phyloP scores from a whole-genome alignment of 177 flowering plant species.

The Vitis hybrid region DNA sequence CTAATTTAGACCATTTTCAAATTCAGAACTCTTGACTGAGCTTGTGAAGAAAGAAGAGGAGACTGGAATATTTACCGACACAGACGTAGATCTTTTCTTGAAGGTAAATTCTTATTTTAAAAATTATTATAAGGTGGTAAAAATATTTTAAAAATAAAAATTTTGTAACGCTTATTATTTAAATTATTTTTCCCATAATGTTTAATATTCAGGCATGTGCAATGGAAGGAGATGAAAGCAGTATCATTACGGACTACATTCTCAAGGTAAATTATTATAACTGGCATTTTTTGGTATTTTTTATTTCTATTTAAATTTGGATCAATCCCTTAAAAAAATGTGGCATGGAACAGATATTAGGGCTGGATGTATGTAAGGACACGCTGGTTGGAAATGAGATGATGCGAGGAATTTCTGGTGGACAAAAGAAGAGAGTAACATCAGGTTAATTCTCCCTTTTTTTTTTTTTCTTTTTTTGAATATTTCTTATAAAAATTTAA shows the following conservation, averaged over 20 bases:
- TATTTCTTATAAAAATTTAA: too few species aligned
- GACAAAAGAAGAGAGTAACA: slow-evolving; percentile 55
- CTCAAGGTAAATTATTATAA: slow-evolving; percentile 28
- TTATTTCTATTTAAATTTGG: too few species aligned
- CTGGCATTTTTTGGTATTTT: too few species aligned
- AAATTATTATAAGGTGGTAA: too few species aligned
- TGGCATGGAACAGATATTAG: slow-evolving; percentile 33
- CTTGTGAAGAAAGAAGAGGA: neutral
- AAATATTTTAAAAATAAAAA: too few species aligned
- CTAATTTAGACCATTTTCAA: neutral
- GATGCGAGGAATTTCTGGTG: slow-evolving; percentile 60
- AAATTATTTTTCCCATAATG: too few species aligned
- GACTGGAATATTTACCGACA: neutral
- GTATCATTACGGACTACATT: slow-evolving; percentile 35
- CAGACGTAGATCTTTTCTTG: slow-evolving; percentile 7
- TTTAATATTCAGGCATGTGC: slow-evolving; percentile 28
- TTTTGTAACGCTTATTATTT: too few species aligned
- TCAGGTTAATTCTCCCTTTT: slow-evolving; percentile 28
- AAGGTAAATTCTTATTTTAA: slow-evolving; percentile 9
- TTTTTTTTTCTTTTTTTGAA: too few species aligned
- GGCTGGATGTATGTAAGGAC: slow-evolving; percentile 44
- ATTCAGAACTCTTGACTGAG: neutral
- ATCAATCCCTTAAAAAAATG: too few species aligned
- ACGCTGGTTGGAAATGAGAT: slow-evolving; percentile 51
- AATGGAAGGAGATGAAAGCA: slow-evolving; percentile 35